These are phyloP conservation scores for Yarrowia deformans DNA, from an alignment of 805 yeast genomes.

Conservation along the genomic window DNA sequence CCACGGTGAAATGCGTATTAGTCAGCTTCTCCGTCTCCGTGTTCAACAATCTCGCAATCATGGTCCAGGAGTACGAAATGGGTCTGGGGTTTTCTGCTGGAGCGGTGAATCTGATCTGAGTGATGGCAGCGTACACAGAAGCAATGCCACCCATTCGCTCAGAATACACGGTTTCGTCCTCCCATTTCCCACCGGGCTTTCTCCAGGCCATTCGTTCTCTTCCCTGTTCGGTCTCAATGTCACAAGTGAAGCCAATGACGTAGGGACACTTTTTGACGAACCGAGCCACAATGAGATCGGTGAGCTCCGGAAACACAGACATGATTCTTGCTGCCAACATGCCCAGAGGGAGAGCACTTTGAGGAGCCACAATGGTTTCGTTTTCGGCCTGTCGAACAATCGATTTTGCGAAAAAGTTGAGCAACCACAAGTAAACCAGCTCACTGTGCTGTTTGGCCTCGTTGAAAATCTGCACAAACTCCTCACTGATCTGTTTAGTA, in stretches of 20 bases:
- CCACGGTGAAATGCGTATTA: slow-evolving; percentile 73
- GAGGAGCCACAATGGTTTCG: slow-evolving; percentile 81
- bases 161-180: slow-evolving; percentile 70
- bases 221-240: slow-evolving; percentile 82
- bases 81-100: slow-evolving; percentile 58
- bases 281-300: slow-evolving; percentile 72
- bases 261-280: slow-evolving; percentile 91
- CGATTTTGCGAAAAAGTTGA: slow-evolving; percentile 85
- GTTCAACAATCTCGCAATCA: slow-evolving; percentile 77
- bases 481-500: slow-evolving; percentile 55
- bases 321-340: slow-evolving; percentile 65
- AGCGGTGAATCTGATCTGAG: slow-evolving; percentile 56
- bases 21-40: slow-evolving; percentile 56
- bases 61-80: slow-evolving; percentile 66
- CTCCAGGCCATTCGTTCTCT: slow-evolving; percentile 89
- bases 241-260: slow-evolving; percentile 80
- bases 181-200: slow-evolving; percentile 55
- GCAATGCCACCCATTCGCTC: slow-evolving; percentile 89
- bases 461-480: slow-evolving; percentile 59
- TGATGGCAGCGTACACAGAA: slow-evolving; percentile 78
- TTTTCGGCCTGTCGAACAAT: slow-evolving; percentile 91
- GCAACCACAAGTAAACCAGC: slow-evolving; percentile 71
- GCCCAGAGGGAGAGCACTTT: slow-evolving; percentile 81
- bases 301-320: slow-evolving; percentile 59
- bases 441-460: slow-evolving; percentile 57